Evolutionary conservation across 352 stramenopile genomes (phyloP).

Genomic region (Pseudoperonospora humuli): DNA sequence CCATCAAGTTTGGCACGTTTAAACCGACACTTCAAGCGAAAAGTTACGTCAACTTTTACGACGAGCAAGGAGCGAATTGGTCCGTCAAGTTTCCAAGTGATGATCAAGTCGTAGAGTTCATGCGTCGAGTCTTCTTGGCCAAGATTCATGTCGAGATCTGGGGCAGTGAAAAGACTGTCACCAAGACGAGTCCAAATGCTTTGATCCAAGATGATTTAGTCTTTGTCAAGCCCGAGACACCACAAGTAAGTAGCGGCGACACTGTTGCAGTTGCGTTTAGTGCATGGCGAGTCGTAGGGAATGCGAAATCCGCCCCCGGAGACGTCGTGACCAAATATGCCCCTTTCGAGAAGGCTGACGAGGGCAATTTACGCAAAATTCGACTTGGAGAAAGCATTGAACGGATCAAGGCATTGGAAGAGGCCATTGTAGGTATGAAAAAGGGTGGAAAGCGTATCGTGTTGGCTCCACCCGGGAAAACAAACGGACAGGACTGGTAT

Average conservation of each 20-base stretch:
- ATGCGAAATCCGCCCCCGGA: constrained; percentile 38
- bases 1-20: constrained; percentile 42
- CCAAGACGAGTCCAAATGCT: constrained; percentile 34
- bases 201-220: constrained; percentile 49
- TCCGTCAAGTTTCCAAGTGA: constrained; percentile 68
- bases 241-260: constrained; percentile 41
- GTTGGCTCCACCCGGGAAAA: constrained; percentile 74
- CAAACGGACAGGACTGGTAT: constrained; percentile 78
- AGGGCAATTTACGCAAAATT: constrained; percentile 57
- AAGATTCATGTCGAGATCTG: constrained; percentile 81
- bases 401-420: constrained; percentile 84
- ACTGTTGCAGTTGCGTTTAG: constrained; percentile 59
- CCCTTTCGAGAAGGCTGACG: constrained; percentile 58
- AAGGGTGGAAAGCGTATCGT: constrained; percentile 85
- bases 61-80: constrained; percentile 61
- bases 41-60: constrained; percentile 81
- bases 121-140: constrained; percentile 57
- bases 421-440: constrained; percentile 84
- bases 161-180: constrained; percentile 48
- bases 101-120: constrained; percentile 53
- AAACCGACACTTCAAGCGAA: constrained; percentile 68
- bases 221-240: constrained; percentile 29
- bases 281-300: constrained; percentile 72
- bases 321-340: constrained; percentile 74
- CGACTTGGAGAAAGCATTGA: constrained; percentile 67